A percentile compares a stretch with the other conserved stretches of the same genome.
Evolutionary conservation across 1,284 basidiomycete species (phyloP).

Genomic region (Puccinia novopanici): DNA sequence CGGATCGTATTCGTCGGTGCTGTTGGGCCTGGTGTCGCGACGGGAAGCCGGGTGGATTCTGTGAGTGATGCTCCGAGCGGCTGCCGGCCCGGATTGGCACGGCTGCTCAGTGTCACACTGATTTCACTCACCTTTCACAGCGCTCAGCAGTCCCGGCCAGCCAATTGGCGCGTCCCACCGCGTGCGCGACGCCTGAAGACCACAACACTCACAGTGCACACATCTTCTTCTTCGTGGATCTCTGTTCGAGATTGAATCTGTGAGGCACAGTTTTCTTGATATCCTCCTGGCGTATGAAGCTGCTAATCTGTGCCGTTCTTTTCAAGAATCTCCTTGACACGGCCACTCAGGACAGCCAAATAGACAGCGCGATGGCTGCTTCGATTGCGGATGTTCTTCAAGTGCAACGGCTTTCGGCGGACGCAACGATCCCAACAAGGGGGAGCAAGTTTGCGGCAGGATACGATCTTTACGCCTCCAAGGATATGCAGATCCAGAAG

Average conservation of each 20-base stretch:
- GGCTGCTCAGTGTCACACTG: neutral
- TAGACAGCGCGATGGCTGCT: neutral
- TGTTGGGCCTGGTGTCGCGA: neutral
- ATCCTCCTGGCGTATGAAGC: neutral
- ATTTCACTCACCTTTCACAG: neutral
- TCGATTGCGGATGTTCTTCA: slow-evolving; percentile 26
- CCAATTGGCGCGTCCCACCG: neutral
- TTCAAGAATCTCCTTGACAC: neutral
- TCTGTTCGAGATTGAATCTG: neutral
- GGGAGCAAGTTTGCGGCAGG: slow-evolving; percentile 85
- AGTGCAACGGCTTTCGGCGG: slow-evolving; percentile 79
- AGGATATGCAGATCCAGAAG: slow-evolving; percentile 15
- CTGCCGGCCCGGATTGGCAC: too few relatives aligned
- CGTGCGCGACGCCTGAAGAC: too few relatives aligned
- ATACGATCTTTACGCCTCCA: slow-evolving; percentile 85
- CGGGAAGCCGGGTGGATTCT: neutral
- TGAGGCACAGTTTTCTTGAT: neutral
- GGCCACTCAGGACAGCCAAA: neutral
- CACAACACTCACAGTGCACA: too few relatives aligned
- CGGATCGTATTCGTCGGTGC: neutral
- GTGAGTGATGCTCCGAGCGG: too few relatives aligned
- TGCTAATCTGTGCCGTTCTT: too few relatives aligned
- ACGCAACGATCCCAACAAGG: slow-evolving; percentile 80
- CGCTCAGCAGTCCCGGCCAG: neutral
- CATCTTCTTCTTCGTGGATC: neutral